Percentiles rank a stretch among this genome's conserved stretches.
These are phyloP conservation scores for Diaporthe australafricana DNA, from an alignment of 2,329 filamentous ascomycete species.

Conservation along the genomic window DNA sequence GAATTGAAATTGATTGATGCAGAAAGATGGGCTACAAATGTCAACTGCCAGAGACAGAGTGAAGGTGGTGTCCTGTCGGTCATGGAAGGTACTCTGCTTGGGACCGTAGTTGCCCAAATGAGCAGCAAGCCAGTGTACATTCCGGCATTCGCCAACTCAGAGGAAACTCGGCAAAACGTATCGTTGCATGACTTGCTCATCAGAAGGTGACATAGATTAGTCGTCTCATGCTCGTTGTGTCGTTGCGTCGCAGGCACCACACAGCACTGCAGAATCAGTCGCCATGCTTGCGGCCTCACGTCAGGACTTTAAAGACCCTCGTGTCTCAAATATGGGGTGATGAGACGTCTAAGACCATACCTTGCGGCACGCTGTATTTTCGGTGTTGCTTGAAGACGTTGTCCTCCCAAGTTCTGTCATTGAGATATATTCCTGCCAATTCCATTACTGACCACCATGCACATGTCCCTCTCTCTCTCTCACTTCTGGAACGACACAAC, in stretches of 20 bases:
- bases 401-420: not conserved
- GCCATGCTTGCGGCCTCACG: not conserved
- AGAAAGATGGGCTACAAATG: not conserved
- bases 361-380: not conserved
- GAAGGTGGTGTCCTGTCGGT: not conserved
- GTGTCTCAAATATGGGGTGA: not conserved
- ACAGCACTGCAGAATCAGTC: too few relatives aligned
- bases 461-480: not conserved
- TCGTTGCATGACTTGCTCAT: not conserved
- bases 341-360: not conserved
- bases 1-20: not conserved
- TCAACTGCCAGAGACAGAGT: not conserved
- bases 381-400: not conserved
- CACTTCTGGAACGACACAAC: conserved; percentile 67
- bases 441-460: not conserved
- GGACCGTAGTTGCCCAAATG: not conserved
- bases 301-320: not conserved
- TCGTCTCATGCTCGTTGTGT: not conserved
- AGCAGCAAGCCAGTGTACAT: not conserved
- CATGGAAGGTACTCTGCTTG: not conserved
- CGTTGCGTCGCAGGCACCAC: too few relatives aligned
- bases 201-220: not conserved
- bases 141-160: too few relatives aligned
- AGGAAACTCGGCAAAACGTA: not conserved
- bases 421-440: not conserved